Evolutionary conservation across 768 basidiomycete genomes (phyloP), one percentile per base, ranked within the genome.

Genomic region (Russula dissimulans): DNA sequence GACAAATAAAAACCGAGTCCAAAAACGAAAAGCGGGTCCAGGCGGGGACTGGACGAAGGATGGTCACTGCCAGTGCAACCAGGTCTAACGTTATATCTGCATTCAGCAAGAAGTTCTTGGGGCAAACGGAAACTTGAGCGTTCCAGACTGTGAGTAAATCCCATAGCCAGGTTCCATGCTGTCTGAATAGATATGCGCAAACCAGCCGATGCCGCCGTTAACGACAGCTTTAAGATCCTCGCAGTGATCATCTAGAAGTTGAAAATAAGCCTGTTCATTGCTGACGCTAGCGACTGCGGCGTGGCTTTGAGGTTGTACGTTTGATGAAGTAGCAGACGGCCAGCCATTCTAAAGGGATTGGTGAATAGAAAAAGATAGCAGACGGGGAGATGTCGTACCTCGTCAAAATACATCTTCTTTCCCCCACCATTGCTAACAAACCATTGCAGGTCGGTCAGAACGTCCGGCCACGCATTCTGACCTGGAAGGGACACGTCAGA

Each of bases 181-280:
- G 67, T 89, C 89, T 1, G 83, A 82, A 67, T 89, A 89, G 56
- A 89, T 83, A 68, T 90, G 89, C 31, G 85, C 86, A 66, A 91
- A 91, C 89, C 88, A 91, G 11, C 88, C 86, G 39, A 89, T 73
- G 26, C 86, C 86, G 22, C 86, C 86, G 3, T 79, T 79, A 15
- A 72, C 68, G 29, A 80, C 79, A 0, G 63, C 67, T 71, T 90
- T 90, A 67, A 90, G 75, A 65, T 82, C 76, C 10, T 73, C 66
- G 67, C 88, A 90, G 56, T 85, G 79, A 1, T 74, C 69, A 64
- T 91, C 86, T 15, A 90, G 78, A 12, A 90, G 70, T 18, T 71
- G 70, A 62, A 76, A 89, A 67, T 89, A 90, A 58, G 77, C 79
- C 80, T 87, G 63, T 36, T 41, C 58, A 60, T 62, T 12, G 43